phyloP scores from a whole-genome alignment of 768 basidiomycete species.

The Naganishia vishniacii region DNA sequence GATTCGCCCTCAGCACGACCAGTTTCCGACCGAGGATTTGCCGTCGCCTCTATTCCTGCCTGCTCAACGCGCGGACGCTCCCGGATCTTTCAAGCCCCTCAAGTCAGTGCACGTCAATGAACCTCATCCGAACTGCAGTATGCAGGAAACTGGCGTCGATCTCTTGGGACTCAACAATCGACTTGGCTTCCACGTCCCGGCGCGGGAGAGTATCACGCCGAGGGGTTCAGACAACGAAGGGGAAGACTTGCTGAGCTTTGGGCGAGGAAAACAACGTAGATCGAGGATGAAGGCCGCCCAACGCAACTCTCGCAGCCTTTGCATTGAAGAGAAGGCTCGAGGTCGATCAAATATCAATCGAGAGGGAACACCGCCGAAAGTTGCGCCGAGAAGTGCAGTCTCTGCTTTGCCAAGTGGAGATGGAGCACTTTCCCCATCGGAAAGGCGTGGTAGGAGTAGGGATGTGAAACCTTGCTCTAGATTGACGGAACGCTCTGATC shows the following conservation, averaged over 20 bases:
- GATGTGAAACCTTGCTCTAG: slow-evolving; percentile 12
- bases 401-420: neutral
- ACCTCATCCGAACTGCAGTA: neutral
- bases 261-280: too few species aligned
- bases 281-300: neutral
- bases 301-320: slow-evolving; percentile 8
- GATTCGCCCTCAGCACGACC: neutral
- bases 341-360: neutral
- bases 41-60: slow-evolving; percentile 11
- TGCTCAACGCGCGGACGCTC: neutral
- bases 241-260: neutral
- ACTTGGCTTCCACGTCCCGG: slow-evolving; percentile 9
- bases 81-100: neutral
- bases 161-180: neutral
- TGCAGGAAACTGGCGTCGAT: neutral
- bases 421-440: neutral
- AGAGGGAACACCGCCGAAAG: neutral
- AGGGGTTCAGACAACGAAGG: slow-evolving; percentile 14
- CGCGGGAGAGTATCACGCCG: slow-evolving; percentile 3
- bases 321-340: slow-evolving; percentile 7
- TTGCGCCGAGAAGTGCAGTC: neutral
- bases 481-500: neutral
- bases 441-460: slow-evolving; percentile 10
- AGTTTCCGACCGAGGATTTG: neutral
- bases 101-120: neutral